Conservation (phyloP, 345 rosid species). For the Rhodamnia argentea region DNA sequence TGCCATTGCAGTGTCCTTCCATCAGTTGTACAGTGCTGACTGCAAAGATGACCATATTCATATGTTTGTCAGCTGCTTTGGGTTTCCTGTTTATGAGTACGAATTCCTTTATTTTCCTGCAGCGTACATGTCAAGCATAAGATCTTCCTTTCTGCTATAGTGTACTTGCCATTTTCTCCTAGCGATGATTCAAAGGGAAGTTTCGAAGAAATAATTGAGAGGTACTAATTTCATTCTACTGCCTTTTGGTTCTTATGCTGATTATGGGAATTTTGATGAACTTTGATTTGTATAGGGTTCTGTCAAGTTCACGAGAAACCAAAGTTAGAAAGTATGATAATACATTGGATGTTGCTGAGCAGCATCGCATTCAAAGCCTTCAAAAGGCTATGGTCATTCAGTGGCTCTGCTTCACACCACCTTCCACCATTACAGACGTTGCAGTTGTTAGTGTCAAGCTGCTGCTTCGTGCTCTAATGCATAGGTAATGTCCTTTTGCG, state of each 20-base stretch:
- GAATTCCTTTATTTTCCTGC: slow-evolving; percentile 2
- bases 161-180: slow-evolving; percentile 70
- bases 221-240: slow-evolving; percentile 31
- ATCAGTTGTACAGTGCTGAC: neutral
- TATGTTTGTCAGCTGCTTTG: neutral
- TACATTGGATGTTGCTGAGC: slow-evolving; percentile 79
- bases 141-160: slow-evolving; percentile 88
- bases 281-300: slow-evolving; percentile 42
- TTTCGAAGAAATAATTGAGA: slow-evolving; percentile 94
- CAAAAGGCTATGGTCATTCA: slow-evolving; percentile 89
- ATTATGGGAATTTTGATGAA: neutral
- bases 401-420: slow-evolving; percentile 98
- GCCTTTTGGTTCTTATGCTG: neutral
- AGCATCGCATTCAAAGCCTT: slow-evolving; percentile 87
- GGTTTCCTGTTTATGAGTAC: neutral
- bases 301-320: slow-evolving; percentile 84
- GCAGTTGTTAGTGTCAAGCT: slow-evolving; percentile 60
- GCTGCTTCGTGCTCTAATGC: slow-evolving; percentile 66
- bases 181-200: slow-evolving; percentile 70
- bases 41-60: neutral
- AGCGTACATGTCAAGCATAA: slow-evolving; percentile 88
- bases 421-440: slow-evolving; percentile 65
- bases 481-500: slow-evolving; percentile 42
- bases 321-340: slow-evolving; percentile 67
- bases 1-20: neutral